Conservation (phyloP, 2,329 filamentous ascomycete genomes). For the Botrytis cinerea region DNA sequence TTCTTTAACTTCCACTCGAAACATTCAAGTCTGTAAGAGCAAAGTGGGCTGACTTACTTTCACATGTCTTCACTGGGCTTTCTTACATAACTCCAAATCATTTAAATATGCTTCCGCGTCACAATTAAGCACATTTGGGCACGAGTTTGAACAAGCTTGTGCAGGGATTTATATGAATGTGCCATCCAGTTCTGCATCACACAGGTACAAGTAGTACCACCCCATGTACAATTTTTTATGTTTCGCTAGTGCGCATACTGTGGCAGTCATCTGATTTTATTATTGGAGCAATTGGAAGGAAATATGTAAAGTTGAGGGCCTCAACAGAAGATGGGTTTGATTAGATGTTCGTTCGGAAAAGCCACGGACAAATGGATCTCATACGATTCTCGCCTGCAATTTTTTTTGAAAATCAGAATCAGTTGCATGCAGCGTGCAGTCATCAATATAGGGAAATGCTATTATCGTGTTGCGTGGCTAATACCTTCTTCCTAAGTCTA, state of each 20-base stretch:
- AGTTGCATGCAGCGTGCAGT: constrained; percentile 16
- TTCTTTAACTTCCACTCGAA: background rate
- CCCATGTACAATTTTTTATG: background rate
- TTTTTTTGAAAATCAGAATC: constrained; percentile 4
- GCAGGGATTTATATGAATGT: constrained; percentile 25
- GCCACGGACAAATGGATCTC: background rate
- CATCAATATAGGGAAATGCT: constrained; percentile 5
- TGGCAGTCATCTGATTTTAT: constrained; percentile 24
- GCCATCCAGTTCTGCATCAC: constrained; percentile 12
- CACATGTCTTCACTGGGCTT: constrained; percentile 20
- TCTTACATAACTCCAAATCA: background rate
- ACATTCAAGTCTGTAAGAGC: background rate
- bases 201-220: constrained; percentile 8
- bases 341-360: constrained; percentile 3
- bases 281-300: constrained; percentile 20
- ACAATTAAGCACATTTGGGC: constrained; percentile 19
- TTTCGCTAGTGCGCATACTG: constrained; percentile 24
- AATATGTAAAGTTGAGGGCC: constrained; percentile 6
- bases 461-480: constrained; percentile 17
- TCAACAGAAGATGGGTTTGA: constrained; percentile 21
- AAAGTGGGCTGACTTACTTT: constrained; percentile 20
- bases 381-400: constrained; percentile 5
- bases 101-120: constrained; percentile 15
- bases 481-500: background rate
- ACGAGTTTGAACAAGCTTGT: constrained; percentile 10